Conservation (phyloP, 1,139 yeast genomes). For the Wickerhamomyces sp. region DNA sequence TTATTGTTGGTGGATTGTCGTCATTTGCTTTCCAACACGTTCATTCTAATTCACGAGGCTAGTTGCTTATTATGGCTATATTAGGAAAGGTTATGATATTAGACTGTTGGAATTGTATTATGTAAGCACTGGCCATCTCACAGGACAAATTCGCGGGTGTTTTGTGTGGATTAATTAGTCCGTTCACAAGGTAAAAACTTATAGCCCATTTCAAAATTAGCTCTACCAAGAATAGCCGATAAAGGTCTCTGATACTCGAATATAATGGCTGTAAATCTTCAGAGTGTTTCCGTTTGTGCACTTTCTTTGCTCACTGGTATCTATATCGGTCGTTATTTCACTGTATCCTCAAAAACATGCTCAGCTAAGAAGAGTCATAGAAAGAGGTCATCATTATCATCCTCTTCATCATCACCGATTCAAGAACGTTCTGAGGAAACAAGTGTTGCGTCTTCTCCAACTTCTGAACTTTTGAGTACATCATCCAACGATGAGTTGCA, state of each 20-base stretch:
- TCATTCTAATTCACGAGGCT: conserved; percentile 1
- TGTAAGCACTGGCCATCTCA: no score
- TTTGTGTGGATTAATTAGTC: no score
- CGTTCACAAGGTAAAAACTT: no score
- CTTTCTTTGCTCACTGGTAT: conserved; percentile 22
- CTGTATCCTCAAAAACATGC: background rate
- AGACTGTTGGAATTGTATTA: no score
- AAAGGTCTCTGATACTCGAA: no score
- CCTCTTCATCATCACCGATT: background rate
- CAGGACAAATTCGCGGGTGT: no score
- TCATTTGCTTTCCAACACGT: conserved; percentile 41
- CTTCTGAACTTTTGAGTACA: conserved; percentile 18
- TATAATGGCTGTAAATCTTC: conserved; percentile 14
- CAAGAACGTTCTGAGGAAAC: background rate
- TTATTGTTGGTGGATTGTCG: conserved; percentile 48
- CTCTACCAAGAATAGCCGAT: no score
- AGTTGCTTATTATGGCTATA: no score
- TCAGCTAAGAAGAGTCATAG: conserved; percentile 1
- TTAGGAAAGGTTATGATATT: no score
- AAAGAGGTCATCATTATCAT: conserved; percentile 3
- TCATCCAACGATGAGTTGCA: conserved; percentile 7
- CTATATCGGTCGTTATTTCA: conserved; percentile 17
- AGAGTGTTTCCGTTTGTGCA: conserved; percentile 19
- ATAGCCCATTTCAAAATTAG: no score
- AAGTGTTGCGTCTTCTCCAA: conserved; percentile 23